Evolutionary conservation across 1,284 basidiomycete genomes (phyloP).

Genomic region (Melampsora larici-populina): DNA sequence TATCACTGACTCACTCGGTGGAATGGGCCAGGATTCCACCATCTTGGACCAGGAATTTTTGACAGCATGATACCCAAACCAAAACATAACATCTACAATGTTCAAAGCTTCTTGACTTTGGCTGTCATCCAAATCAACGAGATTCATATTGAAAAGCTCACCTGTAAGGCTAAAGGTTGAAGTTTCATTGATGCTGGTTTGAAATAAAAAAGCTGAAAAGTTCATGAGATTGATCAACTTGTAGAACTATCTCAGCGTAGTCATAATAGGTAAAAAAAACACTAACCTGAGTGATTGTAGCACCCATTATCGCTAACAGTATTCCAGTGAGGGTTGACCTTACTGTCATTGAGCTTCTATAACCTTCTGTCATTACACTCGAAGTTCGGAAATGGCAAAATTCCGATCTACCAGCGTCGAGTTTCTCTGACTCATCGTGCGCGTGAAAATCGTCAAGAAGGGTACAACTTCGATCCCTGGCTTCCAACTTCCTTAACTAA

Average conservation of each 20-base stretch:
- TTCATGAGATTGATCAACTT: not conserved
- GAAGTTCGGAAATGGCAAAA: too few species aligned
- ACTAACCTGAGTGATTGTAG: conserved; percentile 35
- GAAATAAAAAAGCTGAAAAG: conserved; percentile 1
- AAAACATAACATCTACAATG: conserved; percentile 26
- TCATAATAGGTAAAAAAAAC: not conserved
- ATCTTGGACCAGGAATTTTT: conserved; percentile 25
- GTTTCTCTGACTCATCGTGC: too few species aligned
- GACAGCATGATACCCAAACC: conserved; percentile 16
- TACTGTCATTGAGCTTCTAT: conserved; percentile 9
- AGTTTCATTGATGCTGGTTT: conserved; percentile 29
- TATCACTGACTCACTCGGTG: conserved; percentile 5
- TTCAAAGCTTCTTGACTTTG: too few species aligned
- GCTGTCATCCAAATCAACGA: too few species aligned
- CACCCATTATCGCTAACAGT: conserved; percentile 16
- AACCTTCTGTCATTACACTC: too few species aligned
- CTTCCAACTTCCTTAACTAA: too few species aligned
- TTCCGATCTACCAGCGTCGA: too few species aligned
- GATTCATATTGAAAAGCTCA: conserved; percentile 7
- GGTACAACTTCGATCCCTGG: too few species aligned
- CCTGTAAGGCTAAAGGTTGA: conserved; percentile 28
- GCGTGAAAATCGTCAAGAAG: too few species aligned
- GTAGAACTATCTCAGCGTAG: too few species aligned
- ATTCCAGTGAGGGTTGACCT: conserved; percentile 28
- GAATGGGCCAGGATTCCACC: conserved; percentile 40